Evolutionary conservation across 2,329 filamentous ascomycete genomes (phyloP).

Genomic region (Coniochaeta sp.): DNA sequence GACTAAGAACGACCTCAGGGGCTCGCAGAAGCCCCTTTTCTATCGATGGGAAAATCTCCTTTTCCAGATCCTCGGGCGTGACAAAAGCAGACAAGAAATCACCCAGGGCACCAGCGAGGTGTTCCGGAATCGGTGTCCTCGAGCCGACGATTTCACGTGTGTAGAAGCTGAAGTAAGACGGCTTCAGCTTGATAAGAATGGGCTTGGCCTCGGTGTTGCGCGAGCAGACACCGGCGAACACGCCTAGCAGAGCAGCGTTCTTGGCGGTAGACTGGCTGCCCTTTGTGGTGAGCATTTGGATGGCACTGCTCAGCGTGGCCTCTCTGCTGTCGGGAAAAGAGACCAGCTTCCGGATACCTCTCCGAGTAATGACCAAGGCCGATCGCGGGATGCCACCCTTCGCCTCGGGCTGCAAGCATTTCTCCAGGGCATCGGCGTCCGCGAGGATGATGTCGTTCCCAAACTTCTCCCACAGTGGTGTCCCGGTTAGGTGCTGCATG

Average conservation of each 20-base stretch:
- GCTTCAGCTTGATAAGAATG: slow-evolving; percentile 58
- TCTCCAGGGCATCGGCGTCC: slow-evolving; percentile 69
- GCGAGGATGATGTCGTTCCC: slow-evolving; percentile 59
- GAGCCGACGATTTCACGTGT: slow-evolving; percentile 79
- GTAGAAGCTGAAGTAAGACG: slow-evolving; percentile 75
- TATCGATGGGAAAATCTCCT: slow-evolving; percentile 69
- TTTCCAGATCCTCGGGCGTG: slow-evolving; percentile 65
- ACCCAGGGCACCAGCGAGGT: slow-evolving; percentile 64
- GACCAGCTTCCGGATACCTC: slow-evolving; percentile 71
- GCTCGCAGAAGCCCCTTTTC: slow-evolving; percentile 86
- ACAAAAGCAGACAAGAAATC: slow-evolving; percentile 81
- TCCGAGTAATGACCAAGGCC: slow-evolving; percentile 69
- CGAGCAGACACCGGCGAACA: slow-evolving; percentile 79
- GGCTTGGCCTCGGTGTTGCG: slow-evolving; percentile 59
- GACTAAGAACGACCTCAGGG: slow-evolving; percentile 80
- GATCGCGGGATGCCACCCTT: slow-evolving; percentile 63
- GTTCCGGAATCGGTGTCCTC: slow-evolving; percentile 59
- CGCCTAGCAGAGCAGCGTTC: slow-evolving; percentile 73
- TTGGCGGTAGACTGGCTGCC: slow-evolving; percentile 54
- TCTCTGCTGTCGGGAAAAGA: slow-evolving; percentile 49
- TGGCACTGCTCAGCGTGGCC: slow-evolving; percentile 53
- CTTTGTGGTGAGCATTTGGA: slow-evolving; percentile 65
- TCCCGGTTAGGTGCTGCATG: slow-evolving; percentile 61
- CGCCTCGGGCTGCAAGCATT: slow-evolving; percentile 60
- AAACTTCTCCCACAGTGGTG: slow-evolving; percentile 56